Evolutionary conservation across 2,329 filamentous ascomycete species (phyloP).

Genomic region (Didymella pomorum): DNA sequence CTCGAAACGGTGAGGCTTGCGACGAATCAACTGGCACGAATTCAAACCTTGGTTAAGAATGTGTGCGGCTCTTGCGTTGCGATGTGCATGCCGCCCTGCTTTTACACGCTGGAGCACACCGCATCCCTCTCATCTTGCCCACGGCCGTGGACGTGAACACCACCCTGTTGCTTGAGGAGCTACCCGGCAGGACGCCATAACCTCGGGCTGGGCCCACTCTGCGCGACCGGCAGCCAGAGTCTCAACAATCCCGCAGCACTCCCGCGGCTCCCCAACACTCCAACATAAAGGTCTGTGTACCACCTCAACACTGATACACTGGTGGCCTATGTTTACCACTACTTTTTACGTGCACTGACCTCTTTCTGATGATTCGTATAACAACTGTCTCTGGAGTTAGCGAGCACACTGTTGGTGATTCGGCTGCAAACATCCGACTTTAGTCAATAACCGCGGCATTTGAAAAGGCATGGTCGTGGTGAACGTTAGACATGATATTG

Average conservation of each 20-base stretch:
- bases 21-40: conserved; percentile 12
- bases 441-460: conserved; percentile 6
- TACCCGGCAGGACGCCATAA: background rate
- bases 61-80: conserved; percentile 1
- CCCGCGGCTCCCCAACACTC: conserved; percentile 11
- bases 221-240: background rate
- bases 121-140: background rate
- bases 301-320: conserved; percentile 4
- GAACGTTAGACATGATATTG: conserved; percentile 39
- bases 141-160: conserved; percentile 9
- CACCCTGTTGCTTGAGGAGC: background rate
- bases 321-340: background rate
- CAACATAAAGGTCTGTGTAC: conserved; percentile 1
- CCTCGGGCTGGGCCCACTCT: conserved; percentile 1
- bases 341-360: background rate
- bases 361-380: background rate
- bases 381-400: background rate
- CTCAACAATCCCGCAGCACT: conserved; percentile 10
- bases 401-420: background rate
- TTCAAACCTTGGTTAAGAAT: background rate
- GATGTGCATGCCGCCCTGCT: background rate
- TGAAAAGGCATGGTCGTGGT: background rate
- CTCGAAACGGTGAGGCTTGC: conserved; percentile 22
- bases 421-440: background rate
- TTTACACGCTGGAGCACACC: conserved; percentile 5